Percentiles rank a stretch among this genome's conserved stretches.
Conservation (phyloP, 257 asterid genomes). For the Salvia splendens region DNA sequence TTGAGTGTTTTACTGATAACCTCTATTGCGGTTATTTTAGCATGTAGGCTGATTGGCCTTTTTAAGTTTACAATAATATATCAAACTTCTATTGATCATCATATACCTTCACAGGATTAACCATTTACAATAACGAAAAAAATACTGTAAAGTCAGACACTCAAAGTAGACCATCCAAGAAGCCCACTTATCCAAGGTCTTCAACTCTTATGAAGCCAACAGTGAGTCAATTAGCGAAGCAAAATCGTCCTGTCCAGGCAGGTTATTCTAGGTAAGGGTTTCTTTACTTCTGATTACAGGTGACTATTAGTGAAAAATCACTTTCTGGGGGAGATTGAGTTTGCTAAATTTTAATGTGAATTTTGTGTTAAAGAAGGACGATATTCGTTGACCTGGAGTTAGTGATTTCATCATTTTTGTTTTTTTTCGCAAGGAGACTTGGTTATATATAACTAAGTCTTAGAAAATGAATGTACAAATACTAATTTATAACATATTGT, state of each 20-base stretch:
- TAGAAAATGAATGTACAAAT: neutral
- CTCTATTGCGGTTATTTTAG: conserved; percentile 21
- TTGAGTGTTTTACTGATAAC: conserved; percentile 4
- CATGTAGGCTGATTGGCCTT: conserved; percentile 6
- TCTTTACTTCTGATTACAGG: conserved; percentile 12
- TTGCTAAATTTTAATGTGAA: conserved; percentile 11
- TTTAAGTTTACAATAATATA: conserved; percentile 4
- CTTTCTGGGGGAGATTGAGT: neutral
- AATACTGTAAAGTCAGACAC: conserved; percentile 42
- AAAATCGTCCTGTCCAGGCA: conserved; percentile 55
- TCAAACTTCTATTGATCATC: conserved; percentile 14
- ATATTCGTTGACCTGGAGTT: neutral
- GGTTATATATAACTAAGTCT: neutral
- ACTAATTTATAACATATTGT: conserved; percentile 17
- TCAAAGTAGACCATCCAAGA: conserved; percentile 48
- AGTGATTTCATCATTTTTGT: neutral
- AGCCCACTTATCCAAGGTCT: conserved; percentile 59
- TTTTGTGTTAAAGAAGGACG: neutral
- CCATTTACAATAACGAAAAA: conserved; percentile 50
- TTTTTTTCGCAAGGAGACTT: conserved; percentile 3
- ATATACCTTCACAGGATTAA: conserved; percentile 52
- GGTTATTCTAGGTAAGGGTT: conserved; percentile 57
- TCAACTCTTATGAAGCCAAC: conserved; percentile 99
- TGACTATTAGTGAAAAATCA: neutral
- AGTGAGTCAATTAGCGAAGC: conserved; percentile 93